Conservation (phyloP, 1,139 yeast species). For the Diutina rugosa region DNA sequence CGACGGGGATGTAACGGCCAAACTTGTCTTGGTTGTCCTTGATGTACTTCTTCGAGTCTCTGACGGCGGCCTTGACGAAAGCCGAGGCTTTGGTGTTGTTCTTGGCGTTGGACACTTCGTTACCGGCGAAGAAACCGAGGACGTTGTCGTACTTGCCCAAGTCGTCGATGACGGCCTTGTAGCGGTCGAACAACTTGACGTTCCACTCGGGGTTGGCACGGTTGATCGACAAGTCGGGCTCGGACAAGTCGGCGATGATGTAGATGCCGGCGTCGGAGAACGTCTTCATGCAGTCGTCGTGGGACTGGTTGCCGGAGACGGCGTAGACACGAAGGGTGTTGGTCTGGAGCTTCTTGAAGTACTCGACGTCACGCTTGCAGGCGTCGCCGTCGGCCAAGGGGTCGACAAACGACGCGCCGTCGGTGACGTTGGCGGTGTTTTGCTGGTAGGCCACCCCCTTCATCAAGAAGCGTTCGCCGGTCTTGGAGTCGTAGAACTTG, state of each 20-base stretch:
- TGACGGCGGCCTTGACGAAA: slow-evolving; percentile 79
- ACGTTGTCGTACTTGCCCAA: slow-evolving; percentile 75
- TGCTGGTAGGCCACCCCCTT: slow-evolving; percentile 73
- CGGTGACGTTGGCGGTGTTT: slow-evolving; percentile 43
- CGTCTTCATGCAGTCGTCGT: slow-evolving; percentile 79
- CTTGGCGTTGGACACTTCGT: slow-evolving; percentile 56
- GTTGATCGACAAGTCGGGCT: slow-evolving; percentile 65
- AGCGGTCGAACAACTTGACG: slow-evolving; percentile 52
- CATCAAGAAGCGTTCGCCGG: slow-evolving; percentile 73
- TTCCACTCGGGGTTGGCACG: slow-evolving; percentile 70
- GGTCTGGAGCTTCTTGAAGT: slow-evolving; percentile 40
- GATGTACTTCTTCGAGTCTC: slow-evolving; percentile 73
- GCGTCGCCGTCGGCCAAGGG: slow-evolving; percentile 59
- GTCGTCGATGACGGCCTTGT: slow-evolving; percentile 72
- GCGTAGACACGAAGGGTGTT: slow-evolving; percentile 64
- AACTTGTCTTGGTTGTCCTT: slow-evolving; percentile 26
- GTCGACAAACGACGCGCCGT: slow-evolving; percentile 45
- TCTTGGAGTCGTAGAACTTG: slow-evolving; percentile 66
- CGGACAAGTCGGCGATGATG: slow-evolving; percentile 75
- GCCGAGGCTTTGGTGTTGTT: slow-evolving; percentile 71
- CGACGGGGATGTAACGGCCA: slow-evolving; percentile 62
- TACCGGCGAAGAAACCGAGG: slow-evolving; percentile 87
- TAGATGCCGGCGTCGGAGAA: slow-evolving; percentile 78
- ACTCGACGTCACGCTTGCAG: slow-evolving; percentile 23
- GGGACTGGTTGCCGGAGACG: slow-evolving; percentile 64